Evolutionary conservation across 1,284 basidiomycete genomes (phyloP).

Genomic region (Austroboletus rostrupii): DNA sequence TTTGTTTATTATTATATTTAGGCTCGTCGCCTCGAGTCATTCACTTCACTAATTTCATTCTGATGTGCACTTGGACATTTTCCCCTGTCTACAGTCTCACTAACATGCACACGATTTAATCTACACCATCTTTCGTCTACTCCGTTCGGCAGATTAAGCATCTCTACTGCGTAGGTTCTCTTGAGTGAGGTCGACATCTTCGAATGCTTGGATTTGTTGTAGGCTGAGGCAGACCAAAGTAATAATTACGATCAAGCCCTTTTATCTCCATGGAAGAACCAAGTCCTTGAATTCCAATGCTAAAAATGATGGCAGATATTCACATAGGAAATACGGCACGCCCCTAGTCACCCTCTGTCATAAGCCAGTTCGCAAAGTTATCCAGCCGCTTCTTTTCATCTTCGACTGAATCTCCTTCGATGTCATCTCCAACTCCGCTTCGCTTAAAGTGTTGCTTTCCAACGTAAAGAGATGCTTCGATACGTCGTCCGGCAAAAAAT

Average conservation of each 20-base stretch:
- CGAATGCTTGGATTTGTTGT: too few relatives aligned
- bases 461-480: constrained; percentile 78
- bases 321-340: neutral
- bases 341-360: constrained; percentile 64
- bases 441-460: constrained; percentile 82
- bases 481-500: constrained; percentile 82
- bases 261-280: neutral
- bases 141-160: neutral
- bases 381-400: constrained; percentile 82
- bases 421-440: constrained; percentile 58
- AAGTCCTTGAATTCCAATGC: neutral
- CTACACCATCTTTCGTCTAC: constrained; percentile 13
- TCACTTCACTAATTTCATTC: neutral
- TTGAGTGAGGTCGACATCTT: too few relatives aligned
- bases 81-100: neutral
- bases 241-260: too few relatives aligned
- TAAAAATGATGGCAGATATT: constrained; percentile 4
- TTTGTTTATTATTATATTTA: neutral
- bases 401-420: constrained; percentile 61
- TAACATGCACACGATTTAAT: neutral
- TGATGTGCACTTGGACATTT: neutral
- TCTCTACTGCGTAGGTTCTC: too few relatives aligned
- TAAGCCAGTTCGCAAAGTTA: constrained; percentile 84
- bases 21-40: constrained; percentile 1
- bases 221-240: too few relatives aligned